Evolutionary conservation across 1,139 yeast genomes (phyloP).

Genomic region (Yamadazyma trypodendri): DNA sequence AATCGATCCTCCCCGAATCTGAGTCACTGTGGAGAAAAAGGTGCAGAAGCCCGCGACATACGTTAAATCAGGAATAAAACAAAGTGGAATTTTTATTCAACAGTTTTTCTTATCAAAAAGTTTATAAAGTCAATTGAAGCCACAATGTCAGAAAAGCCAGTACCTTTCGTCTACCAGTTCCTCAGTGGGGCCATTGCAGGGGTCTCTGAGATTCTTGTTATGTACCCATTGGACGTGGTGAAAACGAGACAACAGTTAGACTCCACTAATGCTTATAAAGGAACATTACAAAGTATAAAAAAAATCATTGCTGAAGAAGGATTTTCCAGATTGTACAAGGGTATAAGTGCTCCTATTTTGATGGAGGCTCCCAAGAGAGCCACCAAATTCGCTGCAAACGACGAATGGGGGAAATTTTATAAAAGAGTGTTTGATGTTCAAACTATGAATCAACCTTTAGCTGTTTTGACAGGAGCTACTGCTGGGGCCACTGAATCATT

Average conservation of each 20-base stretch:
- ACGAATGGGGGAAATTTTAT: slow-evolving; percentile 92
- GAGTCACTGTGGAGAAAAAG: slow-evolving; percentile 10
- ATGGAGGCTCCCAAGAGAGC: slow-evolving; percentile 99
- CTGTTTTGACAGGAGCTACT: slow-evolving; percentile 92
- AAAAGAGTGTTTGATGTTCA: slow-evolving; percentile 66
- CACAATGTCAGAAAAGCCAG: slow-evolving; percentile 32
- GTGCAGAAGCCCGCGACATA: background rate
- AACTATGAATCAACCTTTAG: slow-evolving; percentile 75
- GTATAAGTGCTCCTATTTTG: slow-evolving; percentile 91
- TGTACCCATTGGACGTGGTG: slow-evolving; percentile 98
- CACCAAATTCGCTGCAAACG: slow-evolving; percentile 96
- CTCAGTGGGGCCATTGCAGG: slow-evolving; percentile 97
- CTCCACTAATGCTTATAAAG: slow-evolving; percentile 65
- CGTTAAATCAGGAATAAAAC: background rate
- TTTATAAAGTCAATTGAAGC: background rate
- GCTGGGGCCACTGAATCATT: slow-evolving; percentile 98
- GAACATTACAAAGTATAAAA: slow-evolving; percentile 78
- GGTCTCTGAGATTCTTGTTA: slow-evolving; percentile 91
- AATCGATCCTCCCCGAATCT: too few species aligned
- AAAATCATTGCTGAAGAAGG: slow-evolving; percentile 90
- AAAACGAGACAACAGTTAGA: slow-evolving; percentile 95
- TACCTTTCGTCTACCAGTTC: slow-evolving; percentile 91
- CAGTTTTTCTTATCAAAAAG: background rate
- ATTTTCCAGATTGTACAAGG: slow-evolving; percentile 77
- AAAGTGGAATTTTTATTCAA: background rate